Base-by-base conservation (phyloP, 2,329 filamentous ascomycete species). In the Aspergillus uvarum region DNA sequence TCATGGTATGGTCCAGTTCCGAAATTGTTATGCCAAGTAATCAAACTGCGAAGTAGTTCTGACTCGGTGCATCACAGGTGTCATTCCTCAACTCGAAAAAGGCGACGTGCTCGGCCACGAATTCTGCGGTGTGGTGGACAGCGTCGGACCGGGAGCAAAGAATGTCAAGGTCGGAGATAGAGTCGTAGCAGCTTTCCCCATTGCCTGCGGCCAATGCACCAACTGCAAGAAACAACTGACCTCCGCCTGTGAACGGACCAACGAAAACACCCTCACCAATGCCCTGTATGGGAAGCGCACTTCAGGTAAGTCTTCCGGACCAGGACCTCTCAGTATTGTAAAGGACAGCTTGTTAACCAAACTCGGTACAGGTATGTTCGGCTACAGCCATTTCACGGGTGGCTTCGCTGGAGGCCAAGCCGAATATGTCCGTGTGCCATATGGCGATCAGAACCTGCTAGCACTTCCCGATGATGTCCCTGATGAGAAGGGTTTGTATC, bases 351-450 rank as follows among this genome's bases (percentile, higher is more conserved):
- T 26, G 7, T 47, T 42, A 24, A 19, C 21, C 16, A n/a, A 5
- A 11, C 50, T 3, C 1, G 10, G 19, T 19, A 6, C 51, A 72
- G 74, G 87, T 19, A 87, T 90, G 64, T 89, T 90, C 68, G 88
- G 88, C 1, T 90, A 90, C 70, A 87, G 85, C 2, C 88, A 80
- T 58, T 91, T 96, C 71, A 92, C 90, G 0, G 92, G 91, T 6
- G 92, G 92, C 0, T 96, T 94, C 71, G 91, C 91, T 0, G 91
- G 92, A 52, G 92, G 92, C 0, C 92, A 96, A 75, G 89, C 91
- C 4, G 92, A 96, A 77, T 96, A 92, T 69, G 88, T 93, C 0
- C 85, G 92, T 7, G 91, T 96, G 7, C 91, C 92, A 0, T 85
- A 87, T 31, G 92, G 87, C 29, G 89, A 95, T 67, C 87, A 91